Base-by-base conservation (phyloP, 495 filamentous ascomycete species). In the Penicillium longicatenatum region DNA sequence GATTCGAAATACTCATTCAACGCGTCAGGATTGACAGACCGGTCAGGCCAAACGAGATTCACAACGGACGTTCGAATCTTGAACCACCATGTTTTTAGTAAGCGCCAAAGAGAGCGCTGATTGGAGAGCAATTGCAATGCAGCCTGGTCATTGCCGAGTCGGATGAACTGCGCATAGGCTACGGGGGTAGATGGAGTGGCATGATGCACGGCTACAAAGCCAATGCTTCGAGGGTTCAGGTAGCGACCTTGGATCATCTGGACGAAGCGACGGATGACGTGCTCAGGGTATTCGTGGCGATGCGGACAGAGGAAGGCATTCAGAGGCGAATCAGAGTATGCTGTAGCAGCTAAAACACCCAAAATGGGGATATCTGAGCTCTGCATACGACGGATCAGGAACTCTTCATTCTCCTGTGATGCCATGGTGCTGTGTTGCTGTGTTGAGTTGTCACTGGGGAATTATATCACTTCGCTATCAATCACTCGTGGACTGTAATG, bases 171-270 rank as follows among this genome's bases (percentile, higher is more conserved):
- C 7, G 53, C 53, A 26, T 60, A 60, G 19, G 20, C 58, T 7
- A 60, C 21, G 9, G 58, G 58, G 10, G 26, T 55, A 12, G 35
- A 7, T 2, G 52, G 58, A 4, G 16, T 47, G 16, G 35, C 21
- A 8, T 24, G 2, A n/a, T 31, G 29, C 35, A 56, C 52, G 20
- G 58, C 58, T 24, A 60, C 58, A 39, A 60, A 60, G 41, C 58
- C 52, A 26, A 60, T 51, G 16, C 20, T 52, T 2, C 58, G 46
- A 12, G 58, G 58, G 14, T 52, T 45, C 0, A 60, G 48, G 12
- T 39, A 50, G 12, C 58, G 58, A 5, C n/a, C 31, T 33, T 52
- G 58, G 11, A 60, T 52, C 52, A 55, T 56, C 11, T 56, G 58
- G 14, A 41, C 45, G 19, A 60, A 60, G 58, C 52, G 47, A 14